Evolutionary conservation across 306 rosid genomes (phyloP).

Genomic region (Geum urbanum): DNA sequence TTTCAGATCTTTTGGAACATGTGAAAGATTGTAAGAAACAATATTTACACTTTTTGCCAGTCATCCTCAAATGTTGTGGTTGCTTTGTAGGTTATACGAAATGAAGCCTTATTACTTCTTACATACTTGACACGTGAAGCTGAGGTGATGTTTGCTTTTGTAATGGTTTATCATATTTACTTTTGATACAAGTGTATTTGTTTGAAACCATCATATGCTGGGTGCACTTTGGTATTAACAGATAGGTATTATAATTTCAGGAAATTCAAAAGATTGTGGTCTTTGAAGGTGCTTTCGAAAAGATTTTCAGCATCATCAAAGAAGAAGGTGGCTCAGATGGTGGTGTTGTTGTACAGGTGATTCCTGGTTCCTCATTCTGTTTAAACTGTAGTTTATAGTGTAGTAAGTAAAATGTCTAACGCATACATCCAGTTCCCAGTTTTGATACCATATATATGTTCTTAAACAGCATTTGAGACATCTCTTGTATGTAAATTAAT

Average conservation of each 20-base stretch:
- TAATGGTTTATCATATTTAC: slow-evolving; percentile 13
- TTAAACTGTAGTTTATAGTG: slow-evolving; percentile 7
- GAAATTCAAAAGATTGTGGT: slow-evolving; percentile 97
- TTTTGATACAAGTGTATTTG: slow-evolving; percentile 9
- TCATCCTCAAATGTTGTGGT: neutral
- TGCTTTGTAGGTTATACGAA: slow-evolving; percentile 72
- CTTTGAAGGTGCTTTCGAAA: slow-evolving; percentile 95
- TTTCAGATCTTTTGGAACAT: slow-evolving; percentile 7
- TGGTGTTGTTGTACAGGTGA: slow-evolving; percentile 97
- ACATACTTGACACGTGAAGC: slow-evolving; percentile 92
- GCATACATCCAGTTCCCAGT: neutral
- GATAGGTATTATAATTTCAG: slow-evolving; percentile 46
- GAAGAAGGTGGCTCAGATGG: slow-evolving; percentile 98
- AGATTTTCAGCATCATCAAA: slow-evolving; percentile 79
- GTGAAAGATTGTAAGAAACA: neutral
- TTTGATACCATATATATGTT: neutral
- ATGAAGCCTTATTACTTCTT: slow-evolving; percentile 87
- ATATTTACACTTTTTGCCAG: neutral
- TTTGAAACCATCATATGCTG: neutral
- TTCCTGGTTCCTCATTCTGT: slow-evolving; percentile 19
- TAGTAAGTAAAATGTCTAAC: neutral
- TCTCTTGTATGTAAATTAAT: neutral
- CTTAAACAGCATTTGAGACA: neutral
- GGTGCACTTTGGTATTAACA: slow-evolving; percentile 6
- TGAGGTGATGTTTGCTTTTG: slow-evolving; percentile 52